These are phyloP conservation scores for Ascochyta rabiei DNA, from an alignment of 2,329 filamentous ascomycete species.

Conservation along the genomic window DNA sequence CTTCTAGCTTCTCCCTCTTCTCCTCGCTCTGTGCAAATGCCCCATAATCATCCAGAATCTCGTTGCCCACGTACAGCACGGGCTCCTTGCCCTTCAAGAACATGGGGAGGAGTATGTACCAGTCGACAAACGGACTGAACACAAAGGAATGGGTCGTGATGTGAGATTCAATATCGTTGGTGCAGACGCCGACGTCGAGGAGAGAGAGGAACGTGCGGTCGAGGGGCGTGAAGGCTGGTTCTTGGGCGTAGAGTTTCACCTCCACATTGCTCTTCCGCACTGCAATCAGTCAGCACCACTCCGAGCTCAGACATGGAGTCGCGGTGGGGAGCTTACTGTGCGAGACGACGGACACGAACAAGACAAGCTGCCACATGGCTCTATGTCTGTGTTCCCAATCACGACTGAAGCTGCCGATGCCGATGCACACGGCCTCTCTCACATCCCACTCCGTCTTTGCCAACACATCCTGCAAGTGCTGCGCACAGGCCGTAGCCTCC, in stretches of 20 bases:
- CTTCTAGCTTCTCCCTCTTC: conserved; percentile 30
- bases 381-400: conserved; percentile 45
- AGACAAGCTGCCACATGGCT: conserved; percentile 47
- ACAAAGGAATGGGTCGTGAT: conserved; percentile 36
- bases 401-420: conserved; percentile 44
- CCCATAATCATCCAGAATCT: conserved; percentile 40
- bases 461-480: conserved; percentile 24
- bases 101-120: conserved; percentile 39
- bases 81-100: conserved; percentile 41
- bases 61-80: conserved; percentile 45
- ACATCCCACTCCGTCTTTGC: conserved; percentile 20
- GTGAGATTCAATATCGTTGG: conserved; percentile 22
- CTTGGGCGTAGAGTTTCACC: conserved; percentile 39
- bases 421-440: conserved; percentile 41
- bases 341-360: conserved; percentile 38
- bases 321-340: conserved; percentile 6
- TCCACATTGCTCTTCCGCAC: conserved; percentile 8
- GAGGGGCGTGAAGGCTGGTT: conserved; percentile 43
- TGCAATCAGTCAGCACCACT: not conserved
- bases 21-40: conserved; percentile 32
- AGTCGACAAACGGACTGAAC: conserved; percentile 48
- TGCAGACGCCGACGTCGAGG: conserved; percentile 28
- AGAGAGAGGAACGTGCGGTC: conserved; percentile 37
- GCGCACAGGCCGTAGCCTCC: conserved; percentile 29
- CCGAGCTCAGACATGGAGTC: not conserved